These are phyloP conservation scores for Cordyceps farinosa DNA, from an alignment of 2,329 filamentous ascomycete species.

Conservation along the genomic window DNA sequence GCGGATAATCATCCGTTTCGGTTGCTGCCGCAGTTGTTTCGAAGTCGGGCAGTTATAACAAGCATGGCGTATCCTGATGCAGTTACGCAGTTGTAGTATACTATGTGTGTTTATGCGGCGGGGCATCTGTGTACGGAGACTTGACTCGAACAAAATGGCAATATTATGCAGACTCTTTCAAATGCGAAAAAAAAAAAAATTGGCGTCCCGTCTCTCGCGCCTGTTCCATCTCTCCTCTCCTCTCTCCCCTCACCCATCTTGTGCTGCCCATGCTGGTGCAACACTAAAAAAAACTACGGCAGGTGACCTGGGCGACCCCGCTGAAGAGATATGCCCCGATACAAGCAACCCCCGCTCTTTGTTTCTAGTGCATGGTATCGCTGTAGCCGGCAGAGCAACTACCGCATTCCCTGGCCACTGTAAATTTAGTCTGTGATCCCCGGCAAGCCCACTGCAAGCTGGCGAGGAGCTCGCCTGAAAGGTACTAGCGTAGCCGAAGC, in stretches of 20 bases:
- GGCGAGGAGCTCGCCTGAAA: not conserved
- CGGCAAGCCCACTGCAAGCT: not conserved
- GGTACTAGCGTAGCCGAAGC: not conserved
- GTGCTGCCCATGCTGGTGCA: not conserved
- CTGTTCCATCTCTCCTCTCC: not conserved
- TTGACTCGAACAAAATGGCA: not conserved
- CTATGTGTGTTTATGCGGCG: not conserved
- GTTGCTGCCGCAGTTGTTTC: not conserved
- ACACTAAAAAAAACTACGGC: not conserved
- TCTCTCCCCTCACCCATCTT: not conserved
- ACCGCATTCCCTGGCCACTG: not conserved
- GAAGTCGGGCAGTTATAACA: not conserved
- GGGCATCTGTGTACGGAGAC: not conserved
- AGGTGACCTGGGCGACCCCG: not conserved
- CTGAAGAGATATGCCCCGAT: not conserved
- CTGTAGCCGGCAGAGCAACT: not conserved
- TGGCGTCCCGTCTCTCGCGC: not conserved
- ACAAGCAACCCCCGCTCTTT: not conserved
- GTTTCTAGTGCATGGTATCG: not conserved
- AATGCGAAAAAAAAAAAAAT: no score
- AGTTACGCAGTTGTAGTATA: no score
- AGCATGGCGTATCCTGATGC: no score
- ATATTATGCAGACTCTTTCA: not conserved
- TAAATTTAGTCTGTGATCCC: not conserved
- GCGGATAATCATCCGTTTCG: not conserved